Base-by-base conservation (phyloP, 2,329 filamentous ascomycete species). In the Thermothelomyces thermophilus region DNA sequence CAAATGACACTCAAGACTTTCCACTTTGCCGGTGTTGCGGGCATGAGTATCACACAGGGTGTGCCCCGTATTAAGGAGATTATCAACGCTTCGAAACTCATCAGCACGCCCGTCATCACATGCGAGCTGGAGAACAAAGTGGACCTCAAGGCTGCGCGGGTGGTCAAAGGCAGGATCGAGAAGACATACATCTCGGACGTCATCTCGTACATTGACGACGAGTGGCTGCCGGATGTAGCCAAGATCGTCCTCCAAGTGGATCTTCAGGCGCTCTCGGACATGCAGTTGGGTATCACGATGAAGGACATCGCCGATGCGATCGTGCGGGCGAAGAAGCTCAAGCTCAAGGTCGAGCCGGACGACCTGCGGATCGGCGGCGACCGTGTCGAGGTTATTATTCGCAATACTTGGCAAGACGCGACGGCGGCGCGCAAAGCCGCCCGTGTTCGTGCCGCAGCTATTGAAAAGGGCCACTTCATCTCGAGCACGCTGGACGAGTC, bases 31-130 rank as follows among this genome's bases (percentile, higher is more conserved):
- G 93, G 93, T 86, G 93, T 98, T 56, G 93, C 93, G 37, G 91
- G 91, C 67, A 97, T 98, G 93, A 95, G 89, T 77, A 95, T 98
- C 64, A 98, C 93, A 0, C 89, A 96, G 64, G 93, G 93, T 87
- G 93, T 98, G 6, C 93, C 93, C 1, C 91, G 93, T 83, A 98
- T 98, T 74, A 98, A 98, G 72, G 93, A 98, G 75, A 98, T 98
- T 59, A 98, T 98, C 82, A 98, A 98, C 70, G 93, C 93, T 5
- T 95, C 90, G 8, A 95, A 90, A 66, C 74, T 76, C 43, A 98
- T 98, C 68, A 94, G 87, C 66, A 98, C 93, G 0, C 93, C 93
- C 0, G 86, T 98, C 64, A 95, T 98, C 59, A 83, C 80, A 5
- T 97, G 93, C 62, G 84, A 87, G 4, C 75, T 97, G 5, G 77